These are phyloP conservation scores for Suillus discolor DNA, from an alignment of 768 basidiomycete species.

Conservation along the genomic window DNA sequence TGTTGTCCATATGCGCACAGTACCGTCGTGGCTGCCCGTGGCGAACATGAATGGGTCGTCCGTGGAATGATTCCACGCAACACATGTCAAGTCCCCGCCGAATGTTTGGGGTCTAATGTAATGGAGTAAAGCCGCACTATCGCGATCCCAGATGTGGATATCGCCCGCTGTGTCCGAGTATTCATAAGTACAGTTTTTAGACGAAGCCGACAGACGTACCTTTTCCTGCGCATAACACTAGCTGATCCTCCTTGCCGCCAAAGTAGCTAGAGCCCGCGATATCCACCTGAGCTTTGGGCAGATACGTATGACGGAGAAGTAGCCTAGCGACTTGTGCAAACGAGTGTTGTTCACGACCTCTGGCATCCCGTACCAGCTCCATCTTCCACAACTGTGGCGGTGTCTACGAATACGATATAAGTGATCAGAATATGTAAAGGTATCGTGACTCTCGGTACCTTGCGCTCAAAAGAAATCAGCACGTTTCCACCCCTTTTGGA, in stretches of 20 bases:
- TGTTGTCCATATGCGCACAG: constrained; percentile 72
- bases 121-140: constrained; percentile 73
- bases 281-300: constrained; percentile 67
- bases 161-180: constrained; percentile 62
- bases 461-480: constrained; percentile 48
- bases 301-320: constrained; percentile 66
- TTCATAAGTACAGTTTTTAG: constrained; percentile 7
- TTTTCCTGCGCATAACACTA: constrained; percentile 80
- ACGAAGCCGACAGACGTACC: constrained; percentile 36
- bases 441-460: constrained; percentile 27
- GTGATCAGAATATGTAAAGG: constrained; percentile 5
- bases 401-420: constrained; percentile 41
- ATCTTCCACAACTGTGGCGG: constrained; percentile 82
- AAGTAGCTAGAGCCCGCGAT: constrained; percentile 85
- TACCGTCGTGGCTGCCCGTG: constrained; percentile 78
- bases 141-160: constrained; percentile 86
- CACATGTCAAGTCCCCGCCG: constrained; percentile 74
- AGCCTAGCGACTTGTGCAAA: constrained; percentile 33
- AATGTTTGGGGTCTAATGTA: constrained; percentile 64
- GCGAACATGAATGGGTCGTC: constrained; percentile 58
- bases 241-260: constrained; percentile 76
- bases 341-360: constrained; percentile 36
- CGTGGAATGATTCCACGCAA: constrained; percentile 76
- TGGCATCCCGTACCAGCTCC: constrained; percentile 57
- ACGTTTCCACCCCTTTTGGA: constrained; percentile 46